Evolutionary conservation across 148 eudicot genomes (phyloP), one percentile per base, ranked within the genome.

Genomic region (Fallopia convolvulus): DNA sequence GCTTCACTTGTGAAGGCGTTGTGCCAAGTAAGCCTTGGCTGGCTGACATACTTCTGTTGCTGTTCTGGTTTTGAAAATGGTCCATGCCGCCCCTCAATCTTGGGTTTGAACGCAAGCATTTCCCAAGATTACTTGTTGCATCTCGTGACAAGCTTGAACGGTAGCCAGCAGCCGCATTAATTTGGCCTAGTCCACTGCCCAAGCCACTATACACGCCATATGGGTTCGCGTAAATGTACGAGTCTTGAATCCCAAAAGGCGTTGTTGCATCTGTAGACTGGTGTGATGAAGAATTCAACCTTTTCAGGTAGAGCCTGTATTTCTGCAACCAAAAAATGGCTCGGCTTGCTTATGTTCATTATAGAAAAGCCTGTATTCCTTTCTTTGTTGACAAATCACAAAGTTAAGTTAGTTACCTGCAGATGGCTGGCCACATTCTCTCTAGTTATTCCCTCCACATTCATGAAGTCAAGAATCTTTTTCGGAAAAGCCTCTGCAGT

Each of bases 381-480:
- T n/a, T n/a, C n/a, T n/a, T n/a, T 26, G 30, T 26, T 26, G 52
- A 48, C 12, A 46, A 47, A 23, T 21, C 40, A 4, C 7, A 41
- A 17, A 14, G 30, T 26, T 26, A 26, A 26, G 30, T 26, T 26
- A 26, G 15, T 72, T 77, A 73, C 99, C 97, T 94, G 99, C 63
- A 94, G 91, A 83, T 94, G 99, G 93, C 99, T 94, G 5, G 99
- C 99, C 47, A 94, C 97, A 49, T 94, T 92, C 83, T 94, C 99
- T 79, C 99, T 90, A 4, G 96, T 92, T 32, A 94, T 91, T 75
- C 92, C 91, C 70, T 90, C 92, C 15, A 88, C 97, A 74, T 91
- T 86, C 99, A 94, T 94, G 73, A 89, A 46, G 74, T 94, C 99
- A 78, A 94, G 97, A 79, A 94, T 94, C 83, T 89, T 94, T 82